Conservation (phyloP, 2,329 filamentous ascomycete species). For the Salinomyces thailandicus region DNA sequence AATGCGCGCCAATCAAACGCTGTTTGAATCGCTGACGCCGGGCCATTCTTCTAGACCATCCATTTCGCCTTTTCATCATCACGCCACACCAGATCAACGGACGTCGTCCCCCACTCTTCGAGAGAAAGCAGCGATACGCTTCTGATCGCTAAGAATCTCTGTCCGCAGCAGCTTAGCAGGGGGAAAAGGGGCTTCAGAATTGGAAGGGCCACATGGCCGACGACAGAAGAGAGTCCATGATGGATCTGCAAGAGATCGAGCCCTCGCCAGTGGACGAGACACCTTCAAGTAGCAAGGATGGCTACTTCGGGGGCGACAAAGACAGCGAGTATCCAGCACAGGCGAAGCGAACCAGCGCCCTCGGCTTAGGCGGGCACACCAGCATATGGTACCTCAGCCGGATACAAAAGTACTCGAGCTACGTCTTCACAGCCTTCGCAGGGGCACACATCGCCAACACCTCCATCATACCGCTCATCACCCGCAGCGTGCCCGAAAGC, state of each 20-base stretch:
- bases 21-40: slow-evolving; percentile 1
- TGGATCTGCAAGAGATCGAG: slow-evolving; percentile 58
- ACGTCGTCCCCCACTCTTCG: too few relatives aligned
- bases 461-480: slow-evolving; percentile 65
- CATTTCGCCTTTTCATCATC: too few relatives aligned
- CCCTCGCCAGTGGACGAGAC: slow-evolving; percentile 65
- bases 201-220: slow-evolving; percentile 22
- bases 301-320: slow-evolving; percentile 31
- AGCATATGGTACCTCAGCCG: slow-evolving; percentile 66
- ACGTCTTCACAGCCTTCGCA: slow-evolving; percentile 68
- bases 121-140: too few relatives aligned
- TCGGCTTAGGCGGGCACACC: slow-evolving; percentile 55
- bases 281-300: slow-evolving; percentile 37
- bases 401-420: slow-evolving; percentile 80
- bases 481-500: slow-evolving; percentile 59
- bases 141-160: too few relatives aligned
- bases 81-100: too few relatives aligned
- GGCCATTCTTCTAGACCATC: not conserved
- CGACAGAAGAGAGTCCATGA: slow-evolving; percentile 23
- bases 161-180: too few relatives aligned
- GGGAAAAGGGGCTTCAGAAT: too few relatives aligned
- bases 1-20: not conserved
- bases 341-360: slow-evolving; percentile 12
- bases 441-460: slow-evolving; percentile 72
- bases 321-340: slow-evolving; percentile 9